Conservation (phyloP, 2,329 filamentous ascomycete genomes). For the Fusarium begoniae region DNA sequence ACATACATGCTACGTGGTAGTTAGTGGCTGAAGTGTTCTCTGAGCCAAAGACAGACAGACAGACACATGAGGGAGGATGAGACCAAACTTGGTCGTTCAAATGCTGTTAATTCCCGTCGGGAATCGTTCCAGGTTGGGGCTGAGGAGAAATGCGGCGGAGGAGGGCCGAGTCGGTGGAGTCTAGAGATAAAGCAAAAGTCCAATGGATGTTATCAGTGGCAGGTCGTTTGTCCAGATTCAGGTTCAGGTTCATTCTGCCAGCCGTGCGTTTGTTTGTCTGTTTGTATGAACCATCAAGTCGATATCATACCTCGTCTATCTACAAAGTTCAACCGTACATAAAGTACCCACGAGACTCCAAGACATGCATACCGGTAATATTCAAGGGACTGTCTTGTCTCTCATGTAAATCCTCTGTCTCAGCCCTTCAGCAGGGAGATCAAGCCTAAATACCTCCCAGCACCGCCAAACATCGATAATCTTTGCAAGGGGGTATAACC, state of each 20-base stretch:
- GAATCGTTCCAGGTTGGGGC: neutral
- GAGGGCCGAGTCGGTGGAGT: conserved; percentile 3
- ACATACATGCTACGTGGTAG: neutral
- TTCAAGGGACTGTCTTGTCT: neutral
- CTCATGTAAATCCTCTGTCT: neutral
- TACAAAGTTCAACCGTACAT: neutral
- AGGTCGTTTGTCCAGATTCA: neutral
- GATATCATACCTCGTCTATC: neutral
- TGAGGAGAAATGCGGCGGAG: neutral
- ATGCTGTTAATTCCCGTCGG: conserved; percentile 9
- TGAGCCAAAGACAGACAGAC: neutral
- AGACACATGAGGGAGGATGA: neutral
- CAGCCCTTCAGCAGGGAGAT: conserved; percentile 16
- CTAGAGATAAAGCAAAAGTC: neutral
- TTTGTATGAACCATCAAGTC: neutral
- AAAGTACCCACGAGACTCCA: neutral
- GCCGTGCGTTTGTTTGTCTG: neutral
- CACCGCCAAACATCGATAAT: neutral
- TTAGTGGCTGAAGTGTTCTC: neutral
- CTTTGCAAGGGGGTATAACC: neutral
- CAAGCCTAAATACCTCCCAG: conserved; percentile 7
- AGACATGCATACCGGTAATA: neutral
- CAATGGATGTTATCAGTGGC: neutral
- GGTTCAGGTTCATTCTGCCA: neutral
- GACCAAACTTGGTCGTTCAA: conserved; percentile 6